Base-by-base conservation (phyloP, 2,329 filamentous ascomycete species). In the Xylariaceae sp. region DNA sequence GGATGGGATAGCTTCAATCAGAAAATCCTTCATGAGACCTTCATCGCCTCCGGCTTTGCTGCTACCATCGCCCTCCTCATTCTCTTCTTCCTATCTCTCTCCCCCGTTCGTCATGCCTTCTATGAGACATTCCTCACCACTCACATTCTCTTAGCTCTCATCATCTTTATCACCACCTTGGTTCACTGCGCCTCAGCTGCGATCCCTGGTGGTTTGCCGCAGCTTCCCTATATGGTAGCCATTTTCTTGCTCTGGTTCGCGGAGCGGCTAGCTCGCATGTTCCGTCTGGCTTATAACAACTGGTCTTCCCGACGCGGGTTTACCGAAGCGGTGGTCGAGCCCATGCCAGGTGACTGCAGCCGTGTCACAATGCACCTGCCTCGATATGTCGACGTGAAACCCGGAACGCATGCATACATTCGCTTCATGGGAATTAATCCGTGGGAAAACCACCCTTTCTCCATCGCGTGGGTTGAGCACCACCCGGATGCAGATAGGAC, bases 61-160 rank as follows among this genome's bases (percentile, higher is more conserved):
- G 86, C 81, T 39, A 81, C 77, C 2, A 70, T 82, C 42, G 80
- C 82, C 30, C 82, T 96, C 68, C 64, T 83, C 33, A 69, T 89
- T 37, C 77, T 97, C 39, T 67, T 89, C 48, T 66, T 96, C 45
- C 77, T 87, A 23, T 87, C 91, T 8, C 76, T 89, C 48, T 93
- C 91, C 2, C 88, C 92, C 0, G 69, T 99, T 45, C 87, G 94
- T 57, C 93, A 97, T 72, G 92, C 92, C 32, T 97, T 96, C 70
- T 99, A 99, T 76, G 94, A 99, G 75, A 95, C 91, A 1, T 99
- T 99, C 75, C 81, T 97, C 64, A 91, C 89, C 69, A 74, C 88
- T 24, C 94, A 97, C 74, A 92, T 96, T 63, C 71, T 89, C 30
- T 75, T 96, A 44, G 91, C 87, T 32, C 72, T 87, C 29, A 68